These are phyloP conservation scores for Cystofilobasidium capitatum DNA, from an alignment of 768 basidiomycete genomes.

Conservation along the genomic window DNA sequence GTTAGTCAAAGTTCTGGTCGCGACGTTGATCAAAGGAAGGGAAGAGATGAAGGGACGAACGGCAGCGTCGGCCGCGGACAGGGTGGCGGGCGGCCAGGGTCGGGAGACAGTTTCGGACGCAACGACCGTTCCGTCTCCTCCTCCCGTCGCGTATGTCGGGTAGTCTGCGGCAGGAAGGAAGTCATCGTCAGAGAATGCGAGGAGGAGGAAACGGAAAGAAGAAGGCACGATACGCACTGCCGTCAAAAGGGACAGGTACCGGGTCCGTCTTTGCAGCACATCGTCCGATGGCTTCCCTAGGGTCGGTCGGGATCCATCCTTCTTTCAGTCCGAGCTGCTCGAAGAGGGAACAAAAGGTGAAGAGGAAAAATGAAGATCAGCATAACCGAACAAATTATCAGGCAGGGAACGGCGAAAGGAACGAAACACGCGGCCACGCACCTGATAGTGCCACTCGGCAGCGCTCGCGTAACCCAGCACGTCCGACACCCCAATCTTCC, in stretches of 20 bases:
- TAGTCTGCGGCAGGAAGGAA: not conserved
- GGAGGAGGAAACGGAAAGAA: no score
- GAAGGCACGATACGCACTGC: constrained; percentile 9
- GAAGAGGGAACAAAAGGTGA: not conserved
- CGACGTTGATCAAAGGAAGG: not conserved
- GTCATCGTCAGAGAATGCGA: no score
- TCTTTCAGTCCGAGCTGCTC: constrained; percentile 76
- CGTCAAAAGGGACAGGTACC: constrained; percentile 3
- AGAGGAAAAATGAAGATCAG: constrained; percentile 67
- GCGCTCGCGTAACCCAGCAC: not conserved
- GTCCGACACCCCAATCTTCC: constrained; percentile 44
- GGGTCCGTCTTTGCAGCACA: constrained; percentile 49
- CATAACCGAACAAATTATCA: no score
- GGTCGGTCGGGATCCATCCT: constrained; percentile 89
- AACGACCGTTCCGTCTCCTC: not conserved
- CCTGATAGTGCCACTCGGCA: constrained; percentile 18
- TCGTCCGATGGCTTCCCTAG: constrained; percentile 59
- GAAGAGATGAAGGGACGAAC: not conserved
- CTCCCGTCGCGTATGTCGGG: constrained; percentile 11
- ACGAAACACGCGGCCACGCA: constrained; percentile 45
- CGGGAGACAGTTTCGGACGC: not conserved
- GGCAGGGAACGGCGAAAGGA: no score
- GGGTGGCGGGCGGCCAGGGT: constrained; percentile 9
- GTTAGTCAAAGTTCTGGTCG: no score
- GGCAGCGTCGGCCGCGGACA: not conserved